A percentile compares a stretch with the other conserved stretches of the same genome.
Evolutionary conservation across 108 stramenopile genomes (phyloP).

Genomic region (Fragilaria radians): DNA sequence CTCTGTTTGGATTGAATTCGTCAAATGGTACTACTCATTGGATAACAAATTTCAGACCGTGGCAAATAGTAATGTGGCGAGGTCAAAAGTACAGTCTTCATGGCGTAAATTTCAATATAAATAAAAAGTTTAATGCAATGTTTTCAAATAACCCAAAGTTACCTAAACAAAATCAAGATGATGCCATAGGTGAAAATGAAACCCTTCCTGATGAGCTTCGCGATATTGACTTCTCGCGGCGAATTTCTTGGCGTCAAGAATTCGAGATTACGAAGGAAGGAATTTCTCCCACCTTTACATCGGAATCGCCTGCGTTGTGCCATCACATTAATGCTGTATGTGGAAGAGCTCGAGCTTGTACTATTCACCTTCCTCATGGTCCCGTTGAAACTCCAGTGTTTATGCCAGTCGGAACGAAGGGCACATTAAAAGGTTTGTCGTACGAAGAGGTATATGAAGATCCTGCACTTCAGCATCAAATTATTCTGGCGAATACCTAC

Average conservation of each 20-base stretch:
- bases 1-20: no score
- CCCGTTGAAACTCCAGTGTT: slow-evolving; percentile 91
- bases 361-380: slow-evolving; percentile 71
- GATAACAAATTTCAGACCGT: no score
- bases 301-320: slow-evolving; percentile 44
- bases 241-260: slow-evolving; percentile 69
- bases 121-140: no score
- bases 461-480: slow-evolving; percentile 58
- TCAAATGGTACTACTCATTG: no score
- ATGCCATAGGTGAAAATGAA: neutral
- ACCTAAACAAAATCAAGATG: no score
- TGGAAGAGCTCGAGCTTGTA: slow-evolving; percentile 51
- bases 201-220: slow-evolving; percentile 40
- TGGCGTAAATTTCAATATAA: no score
- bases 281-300: slow-evolving; percentile 33
- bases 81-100: no score
- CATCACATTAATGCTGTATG: slow-evolving; percentile 58
- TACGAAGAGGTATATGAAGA: slow-evolving; percentile 57
- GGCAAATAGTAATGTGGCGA: no score
- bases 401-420: slow-evolving; percentile 99
- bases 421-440: slow-evolving; percentile 88
- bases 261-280: slow-evolving; percentile 43
- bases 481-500: slow-evolving; percentile 96
- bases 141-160: no score
- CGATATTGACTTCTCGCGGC: slow-evolving; percentile 49